A percentile compares a stretch with the other conserved stretches of the same genome.
phyloP scores from a whole-genome alignment of 352 stramenopile species.

The Phytophthora podocarpi region DNA sequence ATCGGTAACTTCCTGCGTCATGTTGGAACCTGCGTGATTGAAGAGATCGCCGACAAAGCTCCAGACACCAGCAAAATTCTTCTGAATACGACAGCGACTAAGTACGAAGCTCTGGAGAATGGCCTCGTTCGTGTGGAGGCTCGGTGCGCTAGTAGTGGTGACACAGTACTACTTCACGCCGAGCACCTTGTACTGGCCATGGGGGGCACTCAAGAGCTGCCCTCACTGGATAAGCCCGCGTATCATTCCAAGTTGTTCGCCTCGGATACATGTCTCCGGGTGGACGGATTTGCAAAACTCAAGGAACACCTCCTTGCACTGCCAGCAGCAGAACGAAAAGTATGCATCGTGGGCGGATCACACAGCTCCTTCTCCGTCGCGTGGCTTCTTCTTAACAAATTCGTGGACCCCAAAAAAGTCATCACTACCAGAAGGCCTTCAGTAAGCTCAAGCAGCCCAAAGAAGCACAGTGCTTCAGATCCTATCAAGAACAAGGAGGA shows the following conservation, averaged over 20 bases:
- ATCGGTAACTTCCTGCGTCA: conserved; percentile 70
- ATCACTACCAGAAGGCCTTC: conserved; percentile 1
- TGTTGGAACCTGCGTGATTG: conserved; percentile 49
- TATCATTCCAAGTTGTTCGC: conserved; percentile 67
- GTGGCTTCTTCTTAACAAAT: conserved; percentile 80
- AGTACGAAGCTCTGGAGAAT: conserved; percentile 51
- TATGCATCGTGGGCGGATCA: conserved; percentile 83
- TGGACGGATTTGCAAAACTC: conserved; percentile 63
- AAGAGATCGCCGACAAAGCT: conserved; percentile 50
- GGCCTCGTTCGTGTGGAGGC: conserved; percentile 60
- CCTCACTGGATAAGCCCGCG: conserved; percentile 39
- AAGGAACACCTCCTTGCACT: conserved; percentile 43
- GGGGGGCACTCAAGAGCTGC: conserved; percentile 62
- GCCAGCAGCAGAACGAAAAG: conserved; percentile 49
- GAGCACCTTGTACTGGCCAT: conserved; percentile 75
- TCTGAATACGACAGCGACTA: conserved; percentile 52
- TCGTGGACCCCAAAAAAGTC: conserved; percentile 31
- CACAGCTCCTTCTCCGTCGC: conserved; percentile 88
- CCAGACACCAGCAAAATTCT: conserved; percentile 49
- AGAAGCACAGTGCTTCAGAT: conserved; percentile 4
- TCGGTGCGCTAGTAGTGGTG: conserved; percentile 16
- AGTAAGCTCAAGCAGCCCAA: conserved; percentile 4
- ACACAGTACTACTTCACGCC: conserved; percentile 47
- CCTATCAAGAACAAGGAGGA: conserved; percentile 14
- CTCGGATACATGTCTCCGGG: conserved; percentile 66